Conservation (phyloP, 129 eudicot species). For the Silybum marianum region DNA sequence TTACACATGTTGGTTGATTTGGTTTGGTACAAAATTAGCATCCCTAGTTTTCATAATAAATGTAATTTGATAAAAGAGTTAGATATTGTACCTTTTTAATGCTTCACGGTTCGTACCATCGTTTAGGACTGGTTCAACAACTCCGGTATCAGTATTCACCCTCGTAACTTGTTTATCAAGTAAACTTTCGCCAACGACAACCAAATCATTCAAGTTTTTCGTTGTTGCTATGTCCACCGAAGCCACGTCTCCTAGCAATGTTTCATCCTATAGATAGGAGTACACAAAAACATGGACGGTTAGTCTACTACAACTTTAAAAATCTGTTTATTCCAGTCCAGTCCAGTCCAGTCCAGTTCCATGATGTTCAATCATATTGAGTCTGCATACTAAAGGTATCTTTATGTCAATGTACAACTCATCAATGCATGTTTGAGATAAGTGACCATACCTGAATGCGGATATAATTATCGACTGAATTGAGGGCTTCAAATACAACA, state of each 20-base stretch:
- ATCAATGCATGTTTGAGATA: neutral
- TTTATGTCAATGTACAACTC: neutral
- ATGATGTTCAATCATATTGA: too few species aligned
- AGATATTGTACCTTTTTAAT: constrained; percentile 27
- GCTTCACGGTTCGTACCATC: constrained; percentile 58
- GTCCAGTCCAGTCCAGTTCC: neutral
- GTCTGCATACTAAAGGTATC: too few species aligned
- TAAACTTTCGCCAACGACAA: constrained; percentile 37
- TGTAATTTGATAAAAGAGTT: neutral
- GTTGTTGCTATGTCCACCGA: constrained; percentile 47
- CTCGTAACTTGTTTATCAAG: constrained; percentile 45
- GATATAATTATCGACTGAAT: constrained; percentile 39
- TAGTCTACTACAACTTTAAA: neutral
- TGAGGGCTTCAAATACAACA: constrained; percentile 43
- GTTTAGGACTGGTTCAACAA: constrained; percentile 32
- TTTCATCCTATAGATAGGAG: constrained; percentile 37
- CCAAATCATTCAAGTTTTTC: constrained; percentile 36
- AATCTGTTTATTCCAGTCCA: neutral
- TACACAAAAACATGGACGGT: neutral
- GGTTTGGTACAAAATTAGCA: too few species aligned
- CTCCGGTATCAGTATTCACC: constrained; percentile 51
- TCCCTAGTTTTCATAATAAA: neutral
- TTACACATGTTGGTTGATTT: too few species aligned
- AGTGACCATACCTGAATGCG: constrained; percentile 54
- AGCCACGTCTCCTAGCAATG: constrained; percentile 40